Evolutionary conservation across 495 filamentous ascomycete species (phyloP), one percentile per base, ranked within the genome.

Genomic region (Hypoxylon perforatum): DNA sequence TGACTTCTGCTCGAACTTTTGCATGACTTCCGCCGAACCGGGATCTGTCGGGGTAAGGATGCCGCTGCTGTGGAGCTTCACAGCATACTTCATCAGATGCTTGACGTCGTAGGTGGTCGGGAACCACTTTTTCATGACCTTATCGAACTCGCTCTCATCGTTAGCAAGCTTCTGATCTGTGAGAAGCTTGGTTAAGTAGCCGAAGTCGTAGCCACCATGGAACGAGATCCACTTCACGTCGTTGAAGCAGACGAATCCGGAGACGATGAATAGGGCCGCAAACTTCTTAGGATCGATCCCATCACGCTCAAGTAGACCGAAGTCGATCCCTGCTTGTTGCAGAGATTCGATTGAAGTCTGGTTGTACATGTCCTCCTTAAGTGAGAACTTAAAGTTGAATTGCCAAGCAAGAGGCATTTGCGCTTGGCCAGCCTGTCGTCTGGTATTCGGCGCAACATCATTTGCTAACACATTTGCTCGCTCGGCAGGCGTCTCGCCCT

Each of bases 151-250:
- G 41, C 86, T 84, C 73, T 98, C 95, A 65, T 94, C 91, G 56
- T 92, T 89, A 2, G 95, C 95, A 10, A 99, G 82, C 45, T 88
- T 86, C 19, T 88, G 82, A 78, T 88, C 89, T 30, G 88, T 85
- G 77, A 99, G 89, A 33, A 97, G 88, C 78, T 99, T 98, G 73
- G 96, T 92, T 48, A 98, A 80, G 72, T 98, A 97, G 36, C 92
- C 95, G 78, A 99, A 97, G 79, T 99, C 95, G 80, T 99, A 99
- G 47, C 95, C 95, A n/a, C 92, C 94, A 76, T 99, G 95, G 78
- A 98, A 98, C 17, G 92, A 96, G 30, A 99, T 90, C 95, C 95
- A 99, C 71, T 90, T 87, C 14, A 97, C 91, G 50, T 97, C 88
- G 35, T 94, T 90, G 49, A 90, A 82, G 68, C 95, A 88, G n/a